Evolutionary conservation across 768 basidiomycete genomes (phyloP).

Genomic region (Trametes villosa): DNA sequence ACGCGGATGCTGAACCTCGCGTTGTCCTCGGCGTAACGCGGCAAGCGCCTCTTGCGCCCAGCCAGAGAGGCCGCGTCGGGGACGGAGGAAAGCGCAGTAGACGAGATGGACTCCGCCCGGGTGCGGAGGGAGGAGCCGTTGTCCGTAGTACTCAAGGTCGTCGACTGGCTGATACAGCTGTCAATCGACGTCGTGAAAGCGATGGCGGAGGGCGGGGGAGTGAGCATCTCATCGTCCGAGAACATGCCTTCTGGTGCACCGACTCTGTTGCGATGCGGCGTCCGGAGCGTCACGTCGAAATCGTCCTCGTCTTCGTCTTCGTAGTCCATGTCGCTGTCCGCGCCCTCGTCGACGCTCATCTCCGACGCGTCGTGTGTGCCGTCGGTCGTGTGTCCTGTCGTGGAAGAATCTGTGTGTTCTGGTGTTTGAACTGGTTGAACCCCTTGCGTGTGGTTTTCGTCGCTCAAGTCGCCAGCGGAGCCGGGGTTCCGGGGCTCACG

Average conservation of each 20-base stretch:
- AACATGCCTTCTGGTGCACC: not conserved
- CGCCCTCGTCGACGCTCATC: slow-evolving; percentile 27
- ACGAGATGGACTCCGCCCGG: slow-evolving; percentile 29
- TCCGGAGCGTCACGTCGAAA: slow-evolving; percentile 69
- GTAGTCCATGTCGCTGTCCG: slow-evolving; percentile 26
- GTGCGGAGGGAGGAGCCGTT: slow-evolving; percentile 36
- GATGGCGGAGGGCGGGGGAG: slow-evolving; percentile 27
- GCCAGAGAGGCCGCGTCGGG: slow-evolving; percentile 29
- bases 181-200: slow-evolving; percentile 31
- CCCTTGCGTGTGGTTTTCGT: slow-evolving; percentile 47
- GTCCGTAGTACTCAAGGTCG: slow-evolving; percentile 36
- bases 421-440: slow-evolving; percentile 37
- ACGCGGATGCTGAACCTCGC: slow-evolving; percentile 16
- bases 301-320: slow-evolving; percentile 61
- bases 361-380: not conserved
- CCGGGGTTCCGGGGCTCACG: slow-evolving; percentile 63
- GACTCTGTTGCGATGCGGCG: slow-evolving; percentile 43
- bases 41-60: slow-evolving; percentile 33
- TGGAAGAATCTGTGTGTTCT: slow-evolving; percentile 35
- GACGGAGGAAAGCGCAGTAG: slow-evolving; percentile 20
- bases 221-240: slow-evolving; percentile 19
- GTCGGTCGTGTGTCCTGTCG: slow-evolving; percentile 17
- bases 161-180: slow-evolving; percentile 28
- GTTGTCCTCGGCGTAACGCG: slow-evolving; percentile 18
- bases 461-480: slow-evolving; percentile 66